phyloP scores from a whole-genome alignment of 2,329 filamentous ascomycete species.

The Huntiella omanensis region DNA sequence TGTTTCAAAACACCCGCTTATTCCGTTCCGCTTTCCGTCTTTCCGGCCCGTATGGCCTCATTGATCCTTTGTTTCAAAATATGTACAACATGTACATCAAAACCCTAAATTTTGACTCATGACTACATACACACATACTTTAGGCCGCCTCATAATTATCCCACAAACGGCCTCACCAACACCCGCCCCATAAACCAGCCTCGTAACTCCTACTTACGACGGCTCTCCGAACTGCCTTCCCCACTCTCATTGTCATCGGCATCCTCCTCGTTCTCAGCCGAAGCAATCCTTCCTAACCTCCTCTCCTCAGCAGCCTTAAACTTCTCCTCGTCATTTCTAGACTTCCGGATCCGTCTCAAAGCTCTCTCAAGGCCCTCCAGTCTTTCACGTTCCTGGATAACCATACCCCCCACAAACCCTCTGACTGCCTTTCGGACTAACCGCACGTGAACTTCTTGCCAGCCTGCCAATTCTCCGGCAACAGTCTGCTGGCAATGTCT shows the following conservation, averaged over 20 bases:
- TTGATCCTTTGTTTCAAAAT: constrained; percentile 16
- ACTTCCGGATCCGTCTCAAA: constrained; percentile 38
- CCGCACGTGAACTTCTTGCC: constrained; percentile 75
- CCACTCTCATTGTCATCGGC: neutral
- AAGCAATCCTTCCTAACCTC: neutral
- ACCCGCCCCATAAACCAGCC: neutral
- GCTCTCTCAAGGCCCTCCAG: constrained; percentile 67
- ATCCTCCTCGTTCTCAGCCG: neutral
- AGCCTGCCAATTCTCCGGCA: constrained; percentile 75
- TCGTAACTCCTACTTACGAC: neutral
- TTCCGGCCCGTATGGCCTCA: no score
- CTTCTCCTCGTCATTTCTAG: no score
- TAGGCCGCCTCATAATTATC: neutral
- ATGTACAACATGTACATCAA: no score
- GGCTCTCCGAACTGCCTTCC: neutral
- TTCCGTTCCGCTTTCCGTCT: no score
- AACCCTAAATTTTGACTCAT: no score
- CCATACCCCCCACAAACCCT: constrained; percentile 57
- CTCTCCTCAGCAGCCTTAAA: neutral
- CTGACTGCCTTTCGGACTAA: constrained; percentile 57
- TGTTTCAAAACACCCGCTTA: no score
- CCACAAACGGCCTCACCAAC: neutral
- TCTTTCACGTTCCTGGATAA: constrained; percentile 62
- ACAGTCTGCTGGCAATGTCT: constrained; percentile 88
- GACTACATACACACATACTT: neutral